Conservation (phyloP, 78 protist genomes). For the Chrysochromulina tobinii region DNA sequence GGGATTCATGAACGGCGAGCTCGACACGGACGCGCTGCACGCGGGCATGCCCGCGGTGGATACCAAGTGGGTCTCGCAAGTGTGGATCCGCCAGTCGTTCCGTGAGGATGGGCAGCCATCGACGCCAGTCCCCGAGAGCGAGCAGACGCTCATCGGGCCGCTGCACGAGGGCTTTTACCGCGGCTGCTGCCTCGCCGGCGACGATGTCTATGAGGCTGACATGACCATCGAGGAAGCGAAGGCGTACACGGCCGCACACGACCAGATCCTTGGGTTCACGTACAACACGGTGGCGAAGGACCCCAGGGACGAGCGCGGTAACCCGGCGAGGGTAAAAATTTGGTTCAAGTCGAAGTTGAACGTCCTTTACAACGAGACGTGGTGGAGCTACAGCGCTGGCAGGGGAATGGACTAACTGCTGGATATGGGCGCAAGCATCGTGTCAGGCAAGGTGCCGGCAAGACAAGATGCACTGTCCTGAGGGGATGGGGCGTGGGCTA, state of each 20-base stretch:
- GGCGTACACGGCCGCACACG: neutral
- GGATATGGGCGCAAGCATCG: too few species aligned
- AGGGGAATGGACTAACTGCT: too few species aligned
- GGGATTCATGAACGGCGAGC: neutral
- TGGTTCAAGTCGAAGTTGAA: neutral
- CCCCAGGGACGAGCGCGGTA: neutral
- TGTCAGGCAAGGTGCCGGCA: too few species aligned
- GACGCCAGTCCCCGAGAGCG: neutral
- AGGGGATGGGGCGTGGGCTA: too few species aligned
- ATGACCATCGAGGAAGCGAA: neutral
- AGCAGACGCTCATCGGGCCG: neutral
- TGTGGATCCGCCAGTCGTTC: neutral
- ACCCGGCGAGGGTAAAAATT: neutral
- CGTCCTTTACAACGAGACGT: neutral
- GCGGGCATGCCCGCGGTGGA: neutral
- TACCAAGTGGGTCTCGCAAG: slow-evolving; percentile 19
- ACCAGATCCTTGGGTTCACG: neutral
- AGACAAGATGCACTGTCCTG: too few species aligned
- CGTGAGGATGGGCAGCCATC: slow-evolving; percentile 18
- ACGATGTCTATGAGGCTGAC: neutral
- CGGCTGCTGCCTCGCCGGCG: slow-evolving; percentile 9
- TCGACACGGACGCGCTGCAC: slow-evolving; percentile 6
- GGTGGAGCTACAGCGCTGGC: slow-evolving; percentile 10
- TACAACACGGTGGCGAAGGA: neutral
- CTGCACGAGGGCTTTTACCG: slow-evolving; percentile 21